phyloP scores from a whole-genome alignment of 768 basidiomycete species.

The Tricholoma matsutake region DNA sequence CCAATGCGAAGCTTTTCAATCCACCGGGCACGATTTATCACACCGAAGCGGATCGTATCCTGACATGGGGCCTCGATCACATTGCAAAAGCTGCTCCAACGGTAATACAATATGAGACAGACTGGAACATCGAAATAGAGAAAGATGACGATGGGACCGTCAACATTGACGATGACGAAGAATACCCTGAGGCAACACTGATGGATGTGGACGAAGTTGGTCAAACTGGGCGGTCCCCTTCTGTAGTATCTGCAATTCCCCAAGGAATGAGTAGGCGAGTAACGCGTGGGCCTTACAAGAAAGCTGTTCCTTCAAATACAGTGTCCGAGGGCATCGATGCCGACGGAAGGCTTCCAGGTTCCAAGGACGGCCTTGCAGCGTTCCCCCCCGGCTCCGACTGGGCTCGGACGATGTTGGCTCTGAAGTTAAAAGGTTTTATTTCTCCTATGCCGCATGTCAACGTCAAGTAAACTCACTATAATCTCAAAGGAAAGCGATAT shows the following conservation, averaged over 20 bases:
- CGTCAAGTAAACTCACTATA: neutral
- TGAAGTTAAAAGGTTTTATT: slow-evolving; percentile 68
- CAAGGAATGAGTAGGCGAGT: slow-evolving; percentile 39
- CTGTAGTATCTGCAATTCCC: slow-evolving; percentile 41
- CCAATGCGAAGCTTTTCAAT: slow-evolving; percentile 76
- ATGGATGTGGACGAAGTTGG: slow-evolving; percentile 46
- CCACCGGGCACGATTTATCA: slow-evolving; percentile 71
- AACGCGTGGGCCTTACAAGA: slow-evolving; percentile 55
- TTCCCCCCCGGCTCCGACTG: slow-evolving; percentile 71
- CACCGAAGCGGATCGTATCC: slow-evolving; percentile 70
- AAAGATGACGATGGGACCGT: slow-evolving; percentile 51
- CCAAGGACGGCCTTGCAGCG: slow-evolving; percentile 69
- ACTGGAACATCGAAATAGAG: slow-evolving; percentile 82
- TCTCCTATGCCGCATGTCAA: neutral
- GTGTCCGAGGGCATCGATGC: slow-evolving; percentile 54
- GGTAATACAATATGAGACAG: slow-evolving; percentile 79
- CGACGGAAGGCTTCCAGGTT: slow-evolving; percentile 73
- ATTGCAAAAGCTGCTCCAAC: slow-evolving; percentile 67
- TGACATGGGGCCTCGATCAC: slow-evolving; percentile 69
- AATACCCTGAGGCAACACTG: slow-evolving; percentile 32
- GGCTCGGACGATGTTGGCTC: slow-evolving; percentile 67
- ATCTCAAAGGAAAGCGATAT: slow-evolving; percentile 62
- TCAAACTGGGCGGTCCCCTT: slow-evolving; percentile 41
- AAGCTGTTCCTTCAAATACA: slow-evolving; percentile 22
- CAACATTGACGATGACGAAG: slow-evolving; percentile 36